These are phyloP conservation scores for Coniochaeta prunicola DNA, from an alignment of 2,329 filamentous ascomycete genomes.

Conservation along the genomic window DNA sequence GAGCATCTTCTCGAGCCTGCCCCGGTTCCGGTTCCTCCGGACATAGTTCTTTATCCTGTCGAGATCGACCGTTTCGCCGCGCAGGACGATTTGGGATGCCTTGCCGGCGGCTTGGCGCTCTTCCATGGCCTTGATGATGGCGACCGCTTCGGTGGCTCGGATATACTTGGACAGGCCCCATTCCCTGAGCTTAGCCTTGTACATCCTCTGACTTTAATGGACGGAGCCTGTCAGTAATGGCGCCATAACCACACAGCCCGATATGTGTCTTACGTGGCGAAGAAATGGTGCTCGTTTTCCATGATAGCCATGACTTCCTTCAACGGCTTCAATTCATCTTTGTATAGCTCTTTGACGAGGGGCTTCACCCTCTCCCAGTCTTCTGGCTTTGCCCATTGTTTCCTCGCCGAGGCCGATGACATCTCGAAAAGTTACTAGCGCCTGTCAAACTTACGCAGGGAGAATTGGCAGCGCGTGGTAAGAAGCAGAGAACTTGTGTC, in stretches of 20 bases:
- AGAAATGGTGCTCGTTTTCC: constrained; percentile 6
- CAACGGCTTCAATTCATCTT: constrained; percentile 4
- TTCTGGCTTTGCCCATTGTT: constrained; percentile 4
- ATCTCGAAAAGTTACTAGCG: not conserved
- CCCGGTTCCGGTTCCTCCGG: constrained; percentile 3
- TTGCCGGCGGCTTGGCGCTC: constrained; percentile 5
- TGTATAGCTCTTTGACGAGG: constrained; percentile 6
- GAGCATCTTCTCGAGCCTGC: not conserved
- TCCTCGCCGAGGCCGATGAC: not conserved
- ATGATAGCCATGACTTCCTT: constrained; percentile 7
- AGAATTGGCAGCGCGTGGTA: not conserved
- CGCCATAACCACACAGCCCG: not conserved
- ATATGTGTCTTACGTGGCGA: constrained; percentile 3
- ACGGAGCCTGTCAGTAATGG: not conserved
- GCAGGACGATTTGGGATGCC: constrained; percentile 1
- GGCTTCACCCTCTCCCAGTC: constrained; percentile 4
- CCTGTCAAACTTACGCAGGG: not conserved
- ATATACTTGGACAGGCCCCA: constrained; percentile 5
- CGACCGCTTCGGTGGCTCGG: constrained; percentile 4
- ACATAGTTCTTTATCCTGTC: constrained; percentile 5
- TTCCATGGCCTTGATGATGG: constrained; percentile 4
- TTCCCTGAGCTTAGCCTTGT: constrained; percentile 6
- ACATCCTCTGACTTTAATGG: constrained; percentile 3
- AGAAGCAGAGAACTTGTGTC: not conserved
- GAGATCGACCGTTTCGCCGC: constrained; percentile 5